These are phyloP conservation scores for Corniculantispora saksenae DNA, from an alignment of 2,329 filamentous ascomycete species.

Conservation along the genomic window DNA sequence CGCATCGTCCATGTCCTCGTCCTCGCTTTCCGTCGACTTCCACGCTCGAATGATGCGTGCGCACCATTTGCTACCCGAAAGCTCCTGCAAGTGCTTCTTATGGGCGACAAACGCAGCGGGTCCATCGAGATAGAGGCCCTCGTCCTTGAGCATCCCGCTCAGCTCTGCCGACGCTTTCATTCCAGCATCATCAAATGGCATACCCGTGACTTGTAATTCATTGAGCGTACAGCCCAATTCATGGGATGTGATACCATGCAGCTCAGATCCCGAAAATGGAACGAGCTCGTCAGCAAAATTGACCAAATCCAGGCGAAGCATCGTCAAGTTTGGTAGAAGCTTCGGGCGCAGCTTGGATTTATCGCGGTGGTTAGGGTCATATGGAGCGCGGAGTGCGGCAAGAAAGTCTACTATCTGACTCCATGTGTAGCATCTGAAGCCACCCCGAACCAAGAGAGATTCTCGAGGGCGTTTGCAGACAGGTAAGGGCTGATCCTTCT, in stretches of 20 bases:
- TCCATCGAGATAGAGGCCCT: conserved; percentile 52
- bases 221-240: conserved; percentile 55
- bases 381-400: conserved; percentile 51
- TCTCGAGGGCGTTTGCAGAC: conserved; percentile 47
- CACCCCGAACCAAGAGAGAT: conserved; percentile 48
- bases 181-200: conserved; percentile 51
- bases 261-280: conserved; percentile 45
- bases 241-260: conserved; percentile 55
- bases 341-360: conserved; percentile 40
- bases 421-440: conserved; percentile 58
- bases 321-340: conserved; percentile 49
- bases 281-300: conserved; percentile 53
- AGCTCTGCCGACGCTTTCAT: conserved; percentile 49
- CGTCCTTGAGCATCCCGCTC: conserved; percentile 54
- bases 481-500: conserved; percentile 42
- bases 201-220: conserved; percentile 54
- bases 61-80: conserved; percentile 42
- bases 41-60: conserved; percentile 49
- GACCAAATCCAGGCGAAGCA: conserved; percentile 54
- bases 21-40: conserved; percentile 32
- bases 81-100: conserved; percentile 39
- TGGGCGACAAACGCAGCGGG: conserved; percentile 45
- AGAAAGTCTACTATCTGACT: conserved; percentile 55
- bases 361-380: conserved; percentile 41
- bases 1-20: conserved; percentile 27